Evolutionary conservation across 2,329 filamentous ascomycete species (phyloP).

Genomic region (Atkinsonella hypoxylon): DNA sequence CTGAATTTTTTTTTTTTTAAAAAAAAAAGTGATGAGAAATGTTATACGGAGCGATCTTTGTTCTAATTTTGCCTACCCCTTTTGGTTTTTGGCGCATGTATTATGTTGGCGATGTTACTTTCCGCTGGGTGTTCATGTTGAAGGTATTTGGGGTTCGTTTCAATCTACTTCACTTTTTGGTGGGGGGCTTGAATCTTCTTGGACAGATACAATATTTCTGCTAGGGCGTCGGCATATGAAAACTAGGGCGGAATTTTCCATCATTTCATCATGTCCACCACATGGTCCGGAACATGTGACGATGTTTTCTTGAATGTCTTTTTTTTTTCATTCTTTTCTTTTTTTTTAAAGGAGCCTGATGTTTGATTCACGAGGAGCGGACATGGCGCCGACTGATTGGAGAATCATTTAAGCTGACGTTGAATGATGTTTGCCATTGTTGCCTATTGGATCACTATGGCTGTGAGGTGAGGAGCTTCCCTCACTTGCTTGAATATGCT

Average conservation of each 20-base stretch:
- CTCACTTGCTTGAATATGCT: no score
- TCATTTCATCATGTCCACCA: background rate
- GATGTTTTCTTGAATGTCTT: no score
- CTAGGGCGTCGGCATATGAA: slow-evolving; percentile 1
- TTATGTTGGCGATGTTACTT: background rate
- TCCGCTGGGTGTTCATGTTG: background rate
- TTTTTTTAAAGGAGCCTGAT: background rate
- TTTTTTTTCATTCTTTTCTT: background rate
- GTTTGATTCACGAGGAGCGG: background rate
- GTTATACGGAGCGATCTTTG: background rate
- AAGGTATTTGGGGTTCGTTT: background rate
- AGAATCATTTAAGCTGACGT: background rate
- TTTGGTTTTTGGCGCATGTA: background rate
- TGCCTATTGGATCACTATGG: no score
- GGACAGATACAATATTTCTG: slow-evolving; percentile 9
- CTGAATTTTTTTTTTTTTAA: no score
- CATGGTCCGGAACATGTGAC: background rate
- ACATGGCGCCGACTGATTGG: background rate
- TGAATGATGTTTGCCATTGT: background rate
- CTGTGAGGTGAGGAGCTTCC: background rate
- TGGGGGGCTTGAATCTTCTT: background rate
- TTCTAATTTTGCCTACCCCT: background rate
- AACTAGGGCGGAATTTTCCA: background rate
- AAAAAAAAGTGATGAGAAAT: background rate
- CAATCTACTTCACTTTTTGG: background rate